Evolutionary conservation across 2,329 filamentous ascomycete genomes (phyloP), one percentile per base, ranked within the genome.

Genomic region (Incumbomyces lentus): DNA sequence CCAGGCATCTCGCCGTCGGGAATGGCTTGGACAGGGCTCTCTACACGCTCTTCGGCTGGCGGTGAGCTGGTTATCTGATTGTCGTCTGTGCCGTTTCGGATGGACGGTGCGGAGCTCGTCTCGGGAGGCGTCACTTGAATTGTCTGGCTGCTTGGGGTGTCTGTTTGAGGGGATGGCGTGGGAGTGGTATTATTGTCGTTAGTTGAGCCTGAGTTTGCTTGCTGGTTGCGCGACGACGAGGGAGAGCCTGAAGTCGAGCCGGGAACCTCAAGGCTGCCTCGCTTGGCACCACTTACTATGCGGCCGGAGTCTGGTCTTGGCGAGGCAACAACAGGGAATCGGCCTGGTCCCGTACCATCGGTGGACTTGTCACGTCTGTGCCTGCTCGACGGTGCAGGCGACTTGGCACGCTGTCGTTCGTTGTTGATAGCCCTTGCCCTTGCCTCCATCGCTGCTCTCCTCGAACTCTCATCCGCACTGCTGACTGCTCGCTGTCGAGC

Each of bases 371-470:
- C 89, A 53, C 89, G 81, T 47, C 86, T 77, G 62, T 93, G 86
- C 33, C 70, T 63, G 49, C 63, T 62, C 26, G 68, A 59, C 47
- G 61, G 69, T 55, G 57, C 64, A 6, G 88, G 88, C 52, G 83
- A 88, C 18, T 78, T 82, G 26, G 81, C 85, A 41, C 88, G 79
- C 60, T 80, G 82, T 44, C 86, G 79, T 55, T 72, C 79, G 30
- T 74, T 77, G 47, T 92, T 79, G 51, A 90, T 76, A 42, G 87
- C 86, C 51, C 86, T 81, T 62, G 87, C 86, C 44, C 92, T 81
- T 63, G 95, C 92, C 66, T 96, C 90, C 80, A 95, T 90, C 55
- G 94, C 82, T 37, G 86, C 86, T 59, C 88, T 86, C 50, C 92
- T 84, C 65, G 93, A 93, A 68, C 87, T 93, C 71, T 98, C 92